Base-by-base conservation (phyloP, 495 filamentous ascomycete species). In the Massariosphaeria phaeospora region DNA sequence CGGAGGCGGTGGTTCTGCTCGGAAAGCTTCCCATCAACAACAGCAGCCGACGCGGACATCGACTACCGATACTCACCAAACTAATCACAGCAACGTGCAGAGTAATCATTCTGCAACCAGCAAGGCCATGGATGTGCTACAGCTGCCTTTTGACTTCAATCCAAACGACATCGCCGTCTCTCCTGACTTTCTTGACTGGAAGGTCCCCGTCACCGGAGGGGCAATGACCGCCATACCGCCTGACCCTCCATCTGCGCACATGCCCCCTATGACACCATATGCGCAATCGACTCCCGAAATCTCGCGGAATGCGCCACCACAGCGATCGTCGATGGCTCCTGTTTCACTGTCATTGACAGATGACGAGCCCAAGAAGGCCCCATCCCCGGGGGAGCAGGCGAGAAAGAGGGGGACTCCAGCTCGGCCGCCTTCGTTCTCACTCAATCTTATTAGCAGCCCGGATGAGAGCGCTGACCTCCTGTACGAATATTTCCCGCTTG, bases 401-500 rank as follows among this genome's bases (percentile, higher is more conserved):
- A 66, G 49, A 40, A 66, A 66, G 39, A 27, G 52, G 30, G 48
- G 48, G n/a, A 63, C 51, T 13, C 66, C 67, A 13, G 52, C 57
- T 2, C 42, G 68, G 17, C 55, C 65, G 31, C 66, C 68, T 67
- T 59, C 75, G 66, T 54, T 81, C 72, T 68, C 66, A 2, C 50
- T 72, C 9, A 66, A 71, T 31, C 61, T 67, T 5, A 65, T 69
- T 39, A 59, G 31, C 39, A 59, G 69, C 36, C 84, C 86, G 11
- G 77, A 83, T 44, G 89, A 91, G 59, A 82, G 81, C 52, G 82
- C 82, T 8, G 89, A 95, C 64, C 74, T 89, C 55, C 70, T 94
- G 20, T 95, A 95, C 63, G 89, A 95, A 67, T 95, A 95, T 66
- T 95, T 95, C 55, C 89, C 89, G 4, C 75, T 95, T 20, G 88